Conservation (phyloP, 2,329 filamentous ascomycete species). For the Cladosporium halotolerans region DNA sequence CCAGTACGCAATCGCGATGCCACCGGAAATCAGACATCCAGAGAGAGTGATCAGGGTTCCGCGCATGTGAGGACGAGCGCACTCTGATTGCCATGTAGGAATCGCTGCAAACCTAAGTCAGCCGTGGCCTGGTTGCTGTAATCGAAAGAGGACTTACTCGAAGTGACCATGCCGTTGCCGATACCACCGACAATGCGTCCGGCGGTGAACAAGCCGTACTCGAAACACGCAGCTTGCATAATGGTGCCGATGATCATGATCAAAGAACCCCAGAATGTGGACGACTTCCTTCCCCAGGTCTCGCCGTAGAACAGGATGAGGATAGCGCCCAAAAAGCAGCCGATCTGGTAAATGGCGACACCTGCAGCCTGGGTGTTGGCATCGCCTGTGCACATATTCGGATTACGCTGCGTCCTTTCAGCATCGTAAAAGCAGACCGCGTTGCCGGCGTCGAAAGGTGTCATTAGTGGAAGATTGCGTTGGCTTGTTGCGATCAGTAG, state of each 20-base stretch:
- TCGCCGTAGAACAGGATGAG: conserved; percentile 8
- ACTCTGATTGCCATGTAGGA: conserved; percentile 45
- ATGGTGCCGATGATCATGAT: conserved; percentile 44
- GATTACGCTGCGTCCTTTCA: neutral
- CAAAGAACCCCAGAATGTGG: conserved; percentile 13
- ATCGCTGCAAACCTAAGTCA: conserved; percentile 26
- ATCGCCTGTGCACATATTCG: conserved; percentile 13
- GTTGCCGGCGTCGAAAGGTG: neutral
- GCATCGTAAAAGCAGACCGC: neutral
- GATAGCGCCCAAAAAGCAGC: conserved; percentile 5
- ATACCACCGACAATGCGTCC: conserved; percentile 47
- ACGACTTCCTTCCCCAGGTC: conserved; percentile 4
- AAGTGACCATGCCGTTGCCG: conserved; percentile 46
- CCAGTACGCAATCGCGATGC: conserved; percentile 45
- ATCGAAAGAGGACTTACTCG: conserved; percentile 19
- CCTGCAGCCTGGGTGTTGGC: conserved; percentile 37
- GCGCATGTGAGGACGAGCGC: conserved; percentile 42
- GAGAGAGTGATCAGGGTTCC: conserved; percentile 45
- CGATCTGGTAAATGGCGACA: conserved; percentile 19
- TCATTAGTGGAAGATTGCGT: conserved; percentile 5
- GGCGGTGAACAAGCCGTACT: conserved; percentile 38
- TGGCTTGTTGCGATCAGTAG: conserved; percentile 30
- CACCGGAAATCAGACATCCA: conserved; percentile 43
- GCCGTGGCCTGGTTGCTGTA: neutral
- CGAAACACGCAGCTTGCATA: conserved; percentile 41